Evolutionary conservation across 768 basidiomycete species (phyloP).

Genomic region (Dentipellis sp.): DNA sequence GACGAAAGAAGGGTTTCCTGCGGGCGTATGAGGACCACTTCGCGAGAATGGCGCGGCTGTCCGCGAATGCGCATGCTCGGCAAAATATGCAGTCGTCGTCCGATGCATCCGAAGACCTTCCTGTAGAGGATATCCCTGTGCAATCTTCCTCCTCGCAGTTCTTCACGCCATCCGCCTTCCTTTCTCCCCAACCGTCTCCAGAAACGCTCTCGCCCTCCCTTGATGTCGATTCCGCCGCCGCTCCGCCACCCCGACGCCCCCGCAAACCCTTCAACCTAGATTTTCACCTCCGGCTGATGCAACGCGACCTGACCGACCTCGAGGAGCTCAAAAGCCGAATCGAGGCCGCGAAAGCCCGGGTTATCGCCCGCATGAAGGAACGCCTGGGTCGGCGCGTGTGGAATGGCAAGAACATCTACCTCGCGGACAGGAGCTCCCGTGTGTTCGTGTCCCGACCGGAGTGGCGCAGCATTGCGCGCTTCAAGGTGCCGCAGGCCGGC

Average conservation of each 20-base stretch:
- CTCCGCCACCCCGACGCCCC: slow-evolving; percentile 14
- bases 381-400: slow-evolving; percentile 72
- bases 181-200: background rate
- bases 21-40: background rate
- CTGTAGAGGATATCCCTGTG: background rate
- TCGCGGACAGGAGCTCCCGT: slow-evolving; percentile 26
- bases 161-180: background rate
- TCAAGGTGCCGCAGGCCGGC: slow-evolving; percentile 10
- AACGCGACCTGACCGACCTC: slow-evolving; percentile 45
- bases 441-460: slow-evolving; percentile 28
- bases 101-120: background rate
- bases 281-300: slow-evolving; percentile 47
- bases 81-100: background rate
- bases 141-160: background rate
- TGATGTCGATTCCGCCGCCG: slow-evolving; percentile 25
- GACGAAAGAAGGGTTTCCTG: slow-evolving; percentile 16
- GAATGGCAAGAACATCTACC: slow-evolving; percentile 46
- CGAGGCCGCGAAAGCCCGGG: slow-evolving; percentile 37
- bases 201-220: slow-evolving; percentile 14
- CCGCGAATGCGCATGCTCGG: background rate
- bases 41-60: background rate
- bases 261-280: slow-evolving; percentile 39
- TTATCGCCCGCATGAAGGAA: slow-evolving; percentile 59
- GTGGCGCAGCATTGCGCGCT: slow-evolving; percentile 47
- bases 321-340: slow-evolving; percentile 33